phyloP scores from a whole-genome alignment of 306 rosid species.

The Castanea mollissima region DNA sequence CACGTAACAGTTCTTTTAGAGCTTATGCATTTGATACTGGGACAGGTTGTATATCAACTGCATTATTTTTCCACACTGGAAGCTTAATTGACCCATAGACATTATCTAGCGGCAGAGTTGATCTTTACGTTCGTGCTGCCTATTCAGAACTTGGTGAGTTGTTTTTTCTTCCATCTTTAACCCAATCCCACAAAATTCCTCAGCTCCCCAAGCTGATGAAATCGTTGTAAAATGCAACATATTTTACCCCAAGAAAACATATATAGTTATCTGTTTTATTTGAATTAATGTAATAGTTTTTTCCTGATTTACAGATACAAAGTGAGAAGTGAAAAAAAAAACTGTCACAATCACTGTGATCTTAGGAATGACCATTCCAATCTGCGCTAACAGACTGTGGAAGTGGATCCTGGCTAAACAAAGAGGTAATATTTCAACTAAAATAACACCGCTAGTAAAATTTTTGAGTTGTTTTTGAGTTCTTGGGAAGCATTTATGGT shows the following conservation, averaged over 20 bases:
- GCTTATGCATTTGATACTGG: too few species aligned
- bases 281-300: neutral
- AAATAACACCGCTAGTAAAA: neutral
- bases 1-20: too few species aligned
- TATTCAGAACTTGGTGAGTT: neutral
- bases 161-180: neutral
- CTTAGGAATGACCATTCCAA: constrained; percentile 7
- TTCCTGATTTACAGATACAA: neutral
- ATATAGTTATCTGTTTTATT: too few species aligned
- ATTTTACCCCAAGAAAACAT: too few species aligned
- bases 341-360: neutral
- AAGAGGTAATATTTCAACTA: neutral
- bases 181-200: too few species aligned
- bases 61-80: neutral
- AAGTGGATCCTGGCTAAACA: neutral
- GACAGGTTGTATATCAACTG: too few species aligned
- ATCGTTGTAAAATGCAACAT: too few species aligned
- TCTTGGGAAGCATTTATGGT: too few species aligned
- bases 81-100: neutral
- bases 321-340: neutral
- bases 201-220: too few species aligned
- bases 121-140: neutral
- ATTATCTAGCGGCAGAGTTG: neutral
- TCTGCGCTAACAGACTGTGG: constrained; percentile 16
- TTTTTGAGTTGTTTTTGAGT: too few species aligned